Evolutionary conservation across 441 rosid species (phyloP).

Genomic region (Metrosideros polymorpha): DNA sequence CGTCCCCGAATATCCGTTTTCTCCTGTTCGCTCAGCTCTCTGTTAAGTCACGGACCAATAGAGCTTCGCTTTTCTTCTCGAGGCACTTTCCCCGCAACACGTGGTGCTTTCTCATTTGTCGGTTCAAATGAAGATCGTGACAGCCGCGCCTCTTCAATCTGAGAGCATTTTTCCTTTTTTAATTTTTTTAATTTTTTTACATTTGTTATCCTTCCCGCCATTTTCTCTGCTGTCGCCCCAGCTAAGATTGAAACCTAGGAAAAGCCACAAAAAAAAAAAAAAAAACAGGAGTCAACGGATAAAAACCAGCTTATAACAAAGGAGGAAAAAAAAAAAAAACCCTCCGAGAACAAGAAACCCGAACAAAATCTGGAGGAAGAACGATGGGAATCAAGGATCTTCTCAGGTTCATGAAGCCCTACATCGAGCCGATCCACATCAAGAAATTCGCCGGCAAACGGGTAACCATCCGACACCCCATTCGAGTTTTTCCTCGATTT

Average conservation of each 20-base stretch:
- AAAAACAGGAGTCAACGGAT: not conserved
- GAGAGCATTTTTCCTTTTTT: not conserved
- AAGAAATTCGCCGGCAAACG: constrained; percentile 69
- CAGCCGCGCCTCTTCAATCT: not conserved
- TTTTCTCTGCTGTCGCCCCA: constrained; percentile 6
- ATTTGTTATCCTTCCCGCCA: constrained; percentile 23
- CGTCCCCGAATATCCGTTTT: not conserved
- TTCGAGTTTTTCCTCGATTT: not conserved
- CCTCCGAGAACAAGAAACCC: not conserved
- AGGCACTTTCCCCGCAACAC: accelerated
- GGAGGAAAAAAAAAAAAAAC: not conserved
- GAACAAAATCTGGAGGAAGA: not conserved
- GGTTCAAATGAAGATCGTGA: not conserved
- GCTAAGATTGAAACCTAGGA: not conserved
- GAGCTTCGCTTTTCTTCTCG: not conserved
- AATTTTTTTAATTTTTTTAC: not conserved
- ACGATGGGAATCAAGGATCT: constrained; percentile 79
- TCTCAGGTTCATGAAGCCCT: constrained; percentile 80
- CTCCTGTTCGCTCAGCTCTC: not conserved
- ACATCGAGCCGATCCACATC: constrained; percentile 61
- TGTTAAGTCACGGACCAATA: not conserved
- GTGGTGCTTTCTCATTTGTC: not conserved
- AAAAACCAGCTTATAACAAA: not conserved
- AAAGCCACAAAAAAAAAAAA: not conserved
- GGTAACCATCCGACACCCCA: constrained; percentile 15